Conservation (phyloP, 2,329 filamentous ascomycete species). For the Akanthomyces uredinophilus region DNA sequence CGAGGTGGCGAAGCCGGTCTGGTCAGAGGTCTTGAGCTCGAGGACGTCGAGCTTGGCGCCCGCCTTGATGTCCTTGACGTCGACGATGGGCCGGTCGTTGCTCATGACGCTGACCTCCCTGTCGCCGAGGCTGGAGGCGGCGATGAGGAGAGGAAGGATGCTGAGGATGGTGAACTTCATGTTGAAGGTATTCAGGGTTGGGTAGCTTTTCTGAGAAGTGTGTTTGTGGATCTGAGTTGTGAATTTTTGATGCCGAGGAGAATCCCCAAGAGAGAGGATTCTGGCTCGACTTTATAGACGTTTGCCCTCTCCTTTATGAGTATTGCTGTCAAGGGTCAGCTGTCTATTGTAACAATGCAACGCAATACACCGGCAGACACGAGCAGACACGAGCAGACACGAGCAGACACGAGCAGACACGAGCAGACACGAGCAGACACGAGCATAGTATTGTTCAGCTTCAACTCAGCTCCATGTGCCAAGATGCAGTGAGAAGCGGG, state of each 20-base stretch:
- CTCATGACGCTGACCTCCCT: background rate
- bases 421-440: background rate
- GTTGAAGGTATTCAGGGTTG: background rate
- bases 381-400: background rate
- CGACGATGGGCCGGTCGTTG: background rate
- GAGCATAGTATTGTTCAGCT: background rate
- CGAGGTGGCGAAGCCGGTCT: background rate
- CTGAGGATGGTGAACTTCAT: constrained; percentile 6
- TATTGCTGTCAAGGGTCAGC: background rate
- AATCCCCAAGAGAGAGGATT: background rate
- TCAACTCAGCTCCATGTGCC: constrained; percentile 3
- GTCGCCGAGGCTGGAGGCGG: background rate
- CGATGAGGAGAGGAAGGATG: background rate
- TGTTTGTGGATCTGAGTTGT: background rate
- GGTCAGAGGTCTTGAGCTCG: background rate
- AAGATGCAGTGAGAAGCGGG: background rate
- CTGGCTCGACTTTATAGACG: background rate
- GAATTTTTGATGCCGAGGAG: background rate
- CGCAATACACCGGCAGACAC: too few species aligned
- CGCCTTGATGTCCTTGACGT: background rate
- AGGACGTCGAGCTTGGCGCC: background rate
- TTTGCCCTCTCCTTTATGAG: background rate
- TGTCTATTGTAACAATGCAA: background rate
- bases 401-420: background rate
- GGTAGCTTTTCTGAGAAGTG: background rate